Conservation (phyloP, 768 basidiomycete species). For the Tylopilus cervinicoccineus region DNA sequence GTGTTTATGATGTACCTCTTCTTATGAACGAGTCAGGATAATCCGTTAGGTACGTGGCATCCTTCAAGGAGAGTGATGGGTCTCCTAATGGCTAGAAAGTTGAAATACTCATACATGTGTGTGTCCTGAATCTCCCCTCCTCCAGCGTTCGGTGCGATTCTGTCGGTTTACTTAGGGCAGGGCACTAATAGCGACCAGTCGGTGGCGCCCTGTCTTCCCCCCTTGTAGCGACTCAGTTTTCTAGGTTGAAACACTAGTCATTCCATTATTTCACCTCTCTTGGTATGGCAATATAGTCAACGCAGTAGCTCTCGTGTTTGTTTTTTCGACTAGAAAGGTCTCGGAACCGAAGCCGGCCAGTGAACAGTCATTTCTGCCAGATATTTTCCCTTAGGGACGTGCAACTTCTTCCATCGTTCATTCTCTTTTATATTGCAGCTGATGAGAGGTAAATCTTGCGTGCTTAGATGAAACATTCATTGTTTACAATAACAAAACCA, state of each 20-base stretch:
- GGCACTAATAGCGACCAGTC: conserved; percentile 21
- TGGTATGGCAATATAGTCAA: conserved; percentile 60
- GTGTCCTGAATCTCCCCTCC: not conserved
- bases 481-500: conserved; percentile 11
- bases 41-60: conserved; percentile 66
- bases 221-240: conserved; percentile 52
- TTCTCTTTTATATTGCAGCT: conserved; percentile 46
- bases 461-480: not conserved
- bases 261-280: conserved; percentile 51
- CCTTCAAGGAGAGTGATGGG: conserved; percentile 62
- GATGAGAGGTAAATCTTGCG: conserved; percentile 38
- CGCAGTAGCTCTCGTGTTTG: conserved; percentile 42
- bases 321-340: conserved; percentile 61
- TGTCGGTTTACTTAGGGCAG: not conserved
- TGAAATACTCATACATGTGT: not conserved
- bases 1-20: too few relatives aligned
- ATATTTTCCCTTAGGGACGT: conserved; percentile 41
- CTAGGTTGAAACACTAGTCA: conserved; percentile 35
- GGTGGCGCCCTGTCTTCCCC: conserved; percentile 51
- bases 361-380: conserved; percentile 41
- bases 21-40: conserved; percentile 47
- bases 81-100: conserved; percentile 48
- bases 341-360: conserved; percentile 18
- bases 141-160: conserved; percentile 12
- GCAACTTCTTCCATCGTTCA: conserved; percentile 44